phyloP scores from a whole-genome alignment of 257 asterid species.

The Penstemon newberryi region DNA sequence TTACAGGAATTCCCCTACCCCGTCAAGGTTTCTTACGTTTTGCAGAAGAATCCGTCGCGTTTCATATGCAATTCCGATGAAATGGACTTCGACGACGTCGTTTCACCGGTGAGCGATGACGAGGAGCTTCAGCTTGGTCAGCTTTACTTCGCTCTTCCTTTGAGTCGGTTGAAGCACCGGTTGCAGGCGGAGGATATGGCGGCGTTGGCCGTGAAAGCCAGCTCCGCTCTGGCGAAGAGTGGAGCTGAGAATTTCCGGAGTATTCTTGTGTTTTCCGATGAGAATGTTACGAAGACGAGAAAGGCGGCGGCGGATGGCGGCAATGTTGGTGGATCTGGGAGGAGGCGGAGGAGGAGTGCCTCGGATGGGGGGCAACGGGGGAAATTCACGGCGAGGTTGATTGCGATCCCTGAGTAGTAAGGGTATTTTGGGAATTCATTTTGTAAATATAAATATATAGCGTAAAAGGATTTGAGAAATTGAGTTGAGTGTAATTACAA shows the following conservation, averaged over 20 bases:
- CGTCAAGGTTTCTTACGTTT: constrained; percentile 65
- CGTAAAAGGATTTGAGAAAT: background rate
- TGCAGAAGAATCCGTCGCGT: constrained; percentile 61
- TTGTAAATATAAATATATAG: constrained; percentile 33
- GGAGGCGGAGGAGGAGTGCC: constrained; percentile 27
- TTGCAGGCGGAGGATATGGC: constrained; percentile 92
- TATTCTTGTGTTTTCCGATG: constrained; percentile 36
- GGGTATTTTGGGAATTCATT: constrained; percentile 29
- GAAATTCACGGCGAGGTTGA: constrained; percentile 49
- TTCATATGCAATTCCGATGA: constrained; percentile 93
- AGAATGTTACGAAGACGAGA: background rate
- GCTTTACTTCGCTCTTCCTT: constrained; percentile 79
- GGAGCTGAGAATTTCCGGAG: constrained; percentile 24
- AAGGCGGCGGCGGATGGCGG: background rate
- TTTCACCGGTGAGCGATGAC: constrained; percentile 63
- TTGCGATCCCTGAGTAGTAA: constrained; percentile 71
- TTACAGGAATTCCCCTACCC: constrained; percentile 79
- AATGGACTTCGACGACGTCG: constrained; percentile 79
- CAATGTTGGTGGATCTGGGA: background rate
- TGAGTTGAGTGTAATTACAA: background rate
- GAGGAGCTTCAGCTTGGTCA: constrained; percentile 85
- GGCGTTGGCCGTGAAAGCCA: constrained; percentile 91
- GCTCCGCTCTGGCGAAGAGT: constrained; percentile 49
- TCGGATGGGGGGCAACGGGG: constrained; percentile 43
- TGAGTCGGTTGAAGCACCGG: constrained; percentile 52